Conservation (phyloP, 1,139 yeast genomes). For the Candida tetrigidarum region DNA sequence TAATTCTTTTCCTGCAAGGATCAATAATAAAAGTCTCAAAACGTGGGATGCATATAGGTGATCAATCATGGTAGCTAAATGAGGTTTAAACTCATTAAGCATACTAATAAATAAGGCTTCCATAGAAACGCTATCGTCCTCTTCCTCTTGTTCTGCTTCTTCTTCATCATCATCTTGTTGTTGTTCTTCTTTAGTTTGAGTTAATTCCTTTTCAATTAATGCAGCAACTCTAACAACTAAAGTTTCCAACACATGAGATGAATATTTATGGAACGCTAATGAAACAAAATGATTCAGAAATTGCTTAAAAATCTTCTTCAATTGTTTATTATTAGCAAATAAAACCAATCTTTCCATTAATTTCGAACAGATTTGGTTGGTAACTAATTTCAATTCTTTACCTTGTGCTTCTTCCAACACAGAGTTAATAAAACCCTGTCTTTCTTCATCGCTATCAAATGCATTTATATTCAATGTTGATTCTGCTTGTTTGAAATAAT, state of each 20-base stretch:
- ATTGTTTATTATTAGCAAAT: slow-evolving; percentile 64
- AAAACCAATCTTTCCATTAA: slow-evolving; percentile 86
- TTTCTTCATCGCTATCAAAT: slow-evolving; percentile 75
- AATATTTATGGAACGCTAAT: slow-evolving; percentile 85
- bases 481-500: slow-evolving; percentile 92
- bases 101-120: slow-evolving; percentile 67
- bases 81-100: slow-evolving; percentile 69
- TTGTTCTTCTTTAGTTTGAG: slow-evolving; percentile 38
- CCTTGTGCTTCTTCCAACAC: slow-evolving; percentile 88
- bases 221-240: slow-evolving; percentile 78
- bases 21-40: slow-evolving; percentile 68
- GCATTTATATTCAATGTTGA: slow-evolving; percentile 82
- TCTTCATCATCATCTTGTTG: slow-evolving; percentile 29
- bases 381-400: slow-evolving; percentile 88
- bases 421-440: slow-evolving; percentile 69
- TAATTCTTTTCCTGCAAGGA: slow-evolving; percentile 75
- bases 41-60: slow-evolving; percentile 93
- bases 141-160: slow-evolving; percentile 38
- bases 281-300: slow-evolving; percentile 74
- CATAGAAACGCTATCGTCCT: slow-evolving; percentile 45
- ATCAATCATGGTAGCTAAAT: slow-evolving; percentile 58
- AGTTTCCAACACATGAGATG: slow-evolving; percentile 94
- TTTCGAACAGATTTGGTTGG: slow-evolving; percentile 94
- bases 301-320: slow-evolving; percentile 64
- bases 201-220: slow-evolving; percentile 69